Percentiles rank a stretch among this genome's conserved stretches.
Evolutionary conservation across 2,329 filamentous ascomycete genomes (phyloP).

Genomic region (Fusarium drepaniforme): DNA sequence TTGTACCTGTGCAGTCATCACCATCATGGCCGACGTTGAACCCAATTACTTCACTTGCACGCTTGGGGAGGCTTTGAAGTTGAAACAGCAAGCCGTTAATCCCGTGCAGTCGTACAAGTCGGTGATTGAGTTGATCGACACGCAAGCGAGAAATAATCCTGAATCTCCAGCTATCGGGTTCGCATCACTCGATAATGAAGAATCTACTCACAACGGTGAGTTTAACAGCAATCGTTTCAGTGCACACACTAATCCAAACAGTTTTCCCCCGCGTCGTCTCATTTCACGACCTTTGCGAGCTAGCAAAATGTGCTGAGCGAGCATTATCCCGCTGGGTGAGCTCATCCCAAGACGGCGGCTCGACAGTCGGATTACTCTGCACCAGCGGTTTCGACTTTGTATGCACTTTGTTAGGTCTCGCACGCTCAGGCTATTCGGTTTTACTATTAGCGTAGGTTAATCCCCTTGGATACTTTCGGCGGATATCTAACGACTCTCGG

Average conservation of each 20-base stretch:
- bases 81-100: slow-evolving; percentile 43
- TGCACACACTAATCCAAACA: background rate
- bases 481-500: slow-evolving; percentile 2
- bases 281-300: slow-evolving; percentile 45
- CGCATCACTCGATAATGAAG: slow-evolving; percentile 44
- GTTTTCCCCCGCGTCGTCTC: slow-evolving; percentile 36
- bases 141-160: slow-evolving; percentile 55
- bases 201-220: background rate
- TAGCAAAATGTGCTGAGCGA: slow-evolving; percentile 51
- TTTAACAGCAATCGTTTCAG: too few relatives aligned
- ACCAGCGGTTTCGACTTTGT: slow-evolving; percentile 69
- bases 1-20: accelerated
- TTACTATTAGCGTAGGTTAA: slow-evolving; percentile 65
- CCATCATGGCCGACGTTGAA: slow-evolving; percentile 12
- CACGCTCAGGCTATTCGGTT: slow-evolving; percentile 65
- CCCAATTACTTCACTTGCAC: slow-evolving; percentile 72
- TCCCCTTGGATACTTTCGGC: background rate
- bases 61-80: slow-evolving; percentile 63
- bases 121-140: slow-evolving; percentile 63
- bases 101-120: slow-evolving; percentile 52
- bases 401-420: slow-evolving; percentile 70
- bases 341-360: accelerated
- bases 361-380: slow-evolving; percentile 61
- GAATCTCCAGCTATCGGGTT: slow-evolving; percentile 64
- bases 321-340: slow-evolving; percentile 18